phyloP scores from a whole-genome alignment of 148 eudicot species.

The Chenopodium quinoa region DNA sequence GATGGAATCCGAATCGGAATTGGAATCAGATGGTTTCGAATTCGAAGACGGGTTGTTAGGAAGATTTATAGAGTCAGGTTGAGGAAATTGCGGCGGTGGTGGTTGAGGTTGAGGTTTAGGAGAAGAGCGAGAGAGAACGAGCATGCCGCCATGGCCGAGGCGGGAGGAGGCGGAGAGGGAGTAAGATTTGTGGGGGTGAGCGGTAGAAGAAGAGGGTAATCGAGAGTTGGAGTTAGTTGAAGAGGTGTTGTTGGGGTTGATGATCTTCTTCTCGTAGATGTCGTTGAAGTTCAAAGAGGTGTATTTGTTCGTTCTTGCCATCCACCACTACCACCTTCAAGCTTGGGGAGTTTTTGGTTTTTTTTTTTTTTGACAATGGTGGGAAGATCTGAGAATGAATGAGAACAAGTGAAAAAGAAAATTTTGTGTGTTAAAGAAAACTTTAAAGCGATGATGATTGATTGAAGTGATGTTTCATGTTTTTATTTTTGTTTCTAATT shows the following conservation, averaged over 20 bases:
- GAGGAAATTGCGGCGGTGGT: background rate
- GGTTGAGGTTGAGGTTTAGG: slow-evolving; percentile 45
- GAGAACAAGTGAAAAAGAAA: too few species aligned
- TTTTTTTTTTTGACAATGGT: too few species aligned
- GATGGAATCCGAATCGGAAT: slow-evolving; percentile 13
- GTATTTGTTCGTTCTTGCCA: slow-evolving; percentile 80
- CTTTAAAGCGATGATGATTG: too few species aligned
- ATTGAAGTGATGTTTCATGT: too few species aligned
- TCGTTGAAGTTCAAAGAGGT: slow-evolving; percentile 75
- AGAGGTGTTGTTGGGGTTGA: slow-evolving; percentile 15
- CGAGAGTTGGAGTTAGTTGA: background rate
- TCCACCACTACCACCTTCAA: slow-evolving; percentile 34
- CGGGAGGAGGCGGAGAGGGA: slow-evolving; percentile 49
- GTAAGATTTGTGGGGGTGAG: slow-evolving; percentile 28
- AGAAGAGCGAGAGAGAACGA: slow-evolving; percentile 64
- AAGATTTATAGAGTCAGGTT: background rate
- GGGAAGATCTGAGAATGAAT: too few species aligned
- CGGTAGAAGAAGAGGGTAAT: slow-evolving; percentile 17
- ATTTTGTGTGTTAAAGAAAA: too few species aligned
- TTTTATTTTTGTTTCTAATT: too few species aligned
- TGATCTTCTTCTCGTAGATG: slow-evolving; percentile 55
- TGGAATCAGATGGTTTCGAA: background rate
- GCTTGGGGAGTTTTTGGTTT: too few species aligned
- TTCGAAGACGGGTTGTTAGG: slow-evolving; percentile 17
- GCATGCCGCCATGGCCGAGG: slow-evolving; percentile 64